Evolutionary conservation across 2,329 filamentous ascomycete species (phyloP), one percentile per base, ranked within the genome.

Genomic region (Xylariales sp.): DNA sequence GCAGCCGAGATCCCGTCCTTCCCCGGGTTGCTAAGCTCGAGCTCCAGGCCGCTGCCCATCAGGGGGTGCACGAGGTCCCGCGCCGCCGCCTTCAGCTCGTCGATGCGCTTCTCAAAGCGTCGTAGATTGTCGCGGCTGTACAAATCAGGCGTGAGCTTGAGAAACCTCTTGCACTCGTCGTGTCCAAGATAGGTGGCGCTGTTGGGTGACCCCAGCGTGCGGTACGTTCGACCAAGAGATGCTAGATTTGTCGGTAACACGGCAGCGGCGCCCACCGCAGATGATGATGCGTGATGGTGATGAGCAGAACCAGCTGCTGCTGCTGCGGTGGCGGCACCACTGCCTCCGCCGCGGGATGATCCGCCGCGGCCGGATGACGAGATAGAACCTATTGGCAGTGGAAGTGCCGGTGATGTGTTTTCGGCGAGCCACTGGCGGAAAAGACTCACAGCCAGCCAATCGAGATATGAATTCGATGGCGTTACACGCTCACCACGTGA

Each of bases 351-450:
- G 50, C 8, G 50, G 7, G 48, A 45, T 6, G 44, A 45, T 41
- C 14, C 45, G 40, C 28, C 42, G 32, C 21, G 30, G 4, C 38
- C 30, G 27, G 43, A 40, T 3, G 45, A 40, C 12, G 40, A 33
- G 16, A 44, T 37, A 2, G 28, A 12, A 8, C 48, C 38, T 7
- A 46, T 45, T 15, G 49, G 32, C 4, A 40, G 46, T 12, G 47
- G 40, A 12, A 49, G 39, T 40, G 83, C 75, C 0, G 88, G 84
- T 2, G 86, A 84, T 5, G 87, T 95, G 59, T 89, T 91, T 52
- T 96, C 90, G 4, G 88, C 88, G 6, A 96, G 72, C 89, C 90
- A 96, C 61, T 95, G 88, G 4, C 91, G 78, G 64, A 96, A 97
- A 11, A 95, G 69, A 29, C 80, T 87, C 33, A 95, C 79, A 14